Evolutionary conservation across 345 rosid species (phyloP).

Genomic region (Melaleuca quinquenervia): DNA sequence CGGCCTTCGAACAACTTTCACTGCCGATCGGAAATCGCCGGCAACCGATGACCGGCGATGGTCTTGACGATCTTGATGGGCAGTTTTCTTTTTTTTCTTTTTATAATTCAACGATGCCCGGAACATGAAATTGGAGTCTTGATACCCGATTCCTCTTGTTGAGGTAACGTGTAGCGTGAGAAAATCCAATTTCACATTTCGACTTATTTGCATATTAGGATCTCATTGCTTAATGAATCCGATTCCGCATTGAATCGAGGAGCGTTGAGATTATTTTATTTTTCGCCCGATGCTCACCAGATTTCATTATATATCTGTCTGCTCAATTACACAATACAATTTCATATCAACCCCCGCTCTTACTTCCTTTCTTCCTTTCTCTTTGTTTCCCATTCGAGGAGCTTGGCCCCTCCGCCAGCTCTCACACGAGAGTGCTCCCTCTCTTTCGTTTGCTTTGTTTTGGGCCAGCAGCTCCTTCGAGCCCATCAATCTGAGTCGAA

Average conservation of each 20-base stretch:
- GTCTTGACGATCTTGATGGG: not conserved
- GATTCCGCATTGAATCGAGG: not conserved
- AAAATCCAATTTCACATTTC: not conserved
- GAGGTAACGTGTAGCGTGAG: not conserved
- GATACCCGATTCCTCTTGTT: not conserved
- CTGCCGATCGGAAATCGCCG: not conserved
- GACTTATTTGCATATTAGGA: not conserved
- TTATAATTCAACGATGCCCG: fast-evolving
- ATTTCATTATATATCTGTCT: no score
- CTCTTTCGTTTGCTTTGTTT: no score
- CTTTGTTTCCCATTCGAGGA: no score
- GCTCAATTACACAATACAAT: no score
- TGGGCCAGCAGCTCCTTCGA: no score
- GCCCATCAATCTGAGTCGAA: not conserved
- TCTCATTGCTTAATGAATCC: not conserved
- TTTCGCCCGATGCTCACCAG: no score
- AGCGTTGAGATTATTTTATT: not conserved
- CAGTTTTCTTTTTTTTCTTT: not conserved
- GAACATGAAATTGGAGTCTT: fast-evolving
- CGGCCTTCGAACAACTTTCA: not conserved
- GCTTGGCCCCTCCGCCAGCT: no score
- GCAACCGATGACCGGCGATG: not conserved
- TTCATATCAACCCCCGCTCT: no score
- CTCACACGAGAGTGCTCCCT: no score
- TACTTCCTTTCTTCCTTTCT: no score